A percentile compares a stretch with the other conserved stretches of the same genome.
phyloP scores from a whole-genome alignment of 208 protist species.

The Acanthamoeba castellanii region DNA sequence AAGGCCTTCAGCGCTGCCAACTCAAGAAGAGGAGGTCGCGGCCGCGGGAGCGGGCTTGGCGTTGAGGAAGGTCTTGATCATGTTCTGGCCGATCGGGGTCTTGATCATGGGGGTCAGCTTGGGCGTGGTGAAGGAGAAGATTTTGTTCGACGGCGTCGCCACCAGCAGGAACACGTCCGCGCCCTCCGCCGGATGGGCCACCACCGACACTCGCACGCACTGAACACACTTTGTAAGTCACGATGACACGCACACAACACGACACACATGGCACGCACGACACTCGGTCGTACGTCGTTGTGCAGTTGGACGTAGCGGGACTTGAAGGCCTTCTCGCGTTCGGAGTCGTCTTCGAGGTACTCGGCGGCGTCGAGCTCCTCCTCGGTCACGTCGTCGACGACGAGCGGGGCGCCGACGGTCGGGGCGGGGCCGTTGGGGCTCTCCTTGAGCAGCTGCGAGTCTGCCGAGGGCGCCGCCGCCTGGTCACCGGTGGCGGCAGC shows the following conservation, averaged over 20 bases:
- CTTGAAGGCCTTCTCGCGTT: slow-evolving; percentile 45
- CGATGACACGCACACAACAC: too few relatives aligned
- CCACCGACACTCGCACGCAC: slow-evolving; percentile 19
- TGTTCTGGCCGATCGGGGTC: slow-evolving; percentile 26
- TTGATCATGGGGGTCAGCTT: slow-evolving; percentile 26
- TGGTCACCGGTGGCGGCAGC: neutral
- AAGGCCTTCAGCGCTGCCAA: neutral
- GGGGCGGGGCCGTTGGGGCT: neutral
- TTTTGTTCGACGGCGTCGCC: slow-evolving; percentile 38
- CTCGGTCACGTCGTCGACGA: slow-evolving; percentile 15
- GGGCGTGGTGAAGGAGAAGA: slow-evolving; percentile 45
- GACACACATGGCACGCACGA: neutral
- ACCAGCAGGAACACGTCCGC: slow-evolving; percentile 43
- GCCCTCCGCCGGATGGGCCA: slow-evolving; percentile 30
- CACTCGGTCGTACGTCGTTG: neutral
- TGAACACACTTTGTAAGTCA: neutral
- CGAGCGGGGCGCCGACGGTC: neutral
- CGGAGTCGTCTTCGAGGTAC: neutral
- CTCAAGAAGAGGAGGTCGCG: neutral
- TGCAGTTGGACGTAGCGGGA: slow-evolving; percentile 13
- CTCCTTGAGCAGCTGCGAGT: neutral
- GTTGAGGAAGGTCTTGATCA: slow-evolving; percentile 54
- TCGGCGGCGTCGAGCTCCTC: neutral
- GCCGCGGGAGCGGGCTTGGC: neutral
- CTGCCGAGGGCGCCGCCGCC: neutral